These are phyloP conservation scores for Modicella reniformis DNA, from an alignment of 371 early-diverging fungal species.

Conservation along the genomic window DNA sequence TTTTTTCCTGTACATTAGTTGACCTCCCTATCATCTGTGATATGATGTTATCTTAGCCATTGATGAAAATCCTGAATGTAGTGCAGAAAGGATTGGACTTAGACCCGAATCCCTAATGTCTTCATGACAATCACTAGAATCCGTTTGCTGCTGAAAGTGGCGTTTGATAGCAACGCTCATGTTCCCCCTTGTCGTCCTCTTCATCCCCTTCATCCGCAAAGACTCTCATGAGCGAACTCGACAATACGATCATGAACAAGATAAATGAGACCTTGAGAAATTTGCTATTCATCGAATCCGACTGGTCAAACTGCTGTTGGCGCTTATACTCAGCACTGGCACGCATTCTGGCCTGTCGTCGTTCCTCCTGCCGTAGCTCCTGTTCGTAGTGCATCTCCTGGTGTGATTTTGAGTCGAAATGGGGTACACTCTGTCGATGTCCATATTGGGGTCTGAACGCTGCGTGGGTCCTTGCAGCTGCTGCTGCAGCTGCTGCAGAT, in stretches of 20 bases:
- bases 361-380: constrained; percentile 31
- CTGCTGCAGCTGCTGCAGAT: constrained; percentile 45
- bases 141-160: neutral
- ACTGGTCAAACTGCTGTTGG: constrained; percentile 22
- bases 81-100: neutral
- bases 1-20: neutral
- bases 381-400: constrained; percentile 54
- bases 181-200: neutral
- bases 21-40: neutral
- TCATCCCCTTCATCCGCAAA: constrained; percentile 39
- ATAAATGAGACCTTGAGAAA: constrained; percentile 23
- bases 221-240: constrained; percentile 23
- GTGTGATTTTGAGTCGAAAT: constrained; percentile 48
- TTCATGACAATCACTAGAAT: neutral
- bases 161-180: neutral
- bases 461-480: constrained; percentile 27
- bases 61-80: neutral
- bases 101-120: neutral
- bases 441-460: constrained; percentile 9
- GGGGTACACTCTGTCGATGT: constrained; percentile 9
- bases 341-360: constrained; percentile 31
- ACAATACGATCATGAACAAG: constrained; percentile 19
- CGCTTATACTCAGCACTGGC: constrained; percentile 20
- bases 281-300: constrained; percentile 13
- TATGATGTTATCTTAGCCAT: neutral